Conservation (phyloP, 768 basidiomycete genomes). For the Cystoderma amianthinum region DNA sequence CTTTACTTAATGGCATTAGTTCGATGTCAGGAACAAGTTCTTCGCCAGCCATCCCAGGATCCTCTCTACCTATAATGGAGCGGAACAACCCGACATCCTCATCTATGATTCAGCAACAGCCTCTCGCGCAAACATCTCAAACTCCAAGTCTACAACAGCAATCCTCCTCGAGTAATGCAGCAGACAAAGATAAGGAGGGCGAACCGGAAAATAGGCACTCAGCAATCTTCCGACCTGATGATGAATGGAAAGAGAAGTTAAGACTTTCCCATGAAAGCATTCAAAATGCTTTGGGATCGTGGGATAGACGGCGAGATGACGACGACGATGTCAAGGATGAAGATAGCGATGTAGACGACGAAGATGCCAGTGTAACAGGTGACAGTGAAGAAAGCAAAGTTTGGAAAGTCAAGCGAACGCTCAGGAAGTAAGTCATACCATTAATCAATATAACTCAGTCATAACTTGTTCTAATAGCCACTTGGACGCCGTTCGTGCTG, state of each 20-base stretch:
- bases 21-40: slow-evolving; percentile 45
- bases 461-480: slow-evolving; percentile 48
- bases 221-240: slow-evolving; percentile 84
- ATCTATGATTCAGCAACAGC: slow-evolving; percentile 32
- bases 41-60: slow-evolving; percentile 35
- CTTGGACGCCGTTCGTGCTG: slow-evolving; percentile 84
- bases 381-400: slow-evolving; percentile 66
- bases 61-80: slow-evolving; percentile 40
- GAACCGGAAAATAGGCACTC: slow-evolving; percentile 52
- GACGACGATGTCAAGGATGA: slow-evolving; percentile 71
- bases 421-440: slow-evolving; percentile 71
- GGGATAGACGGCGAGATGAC: slow-evolving; percentile 46
- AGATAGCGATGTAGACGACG: slow-evolving; percentile 58
- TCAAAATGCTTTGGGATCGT: slow-evolving; percentile 35
- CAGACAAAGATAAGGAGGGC: slow-evolving; percentile 37
- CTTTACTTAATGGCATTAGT: slow-evolving; percentile 55
- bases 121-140: slow-evolving; percentile 24
- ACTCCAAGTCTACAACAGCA: slow-evolving; percentile 23
- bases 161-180: slow-evolving; percentile 18
- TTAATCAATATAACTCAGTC: slow-evolving; percentile 8
- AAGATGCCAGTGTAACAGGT: slow-evolving; percentile 56
- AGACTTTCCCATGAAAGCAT: slow-evolving; percentile 58
- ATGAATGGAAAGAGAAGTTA: slow-evolving; percentile 82
- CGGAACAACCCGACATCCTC: slow-evolving; percentile 42
- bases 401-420: slow-evolving; percentile 82